Evolutionary conservation across 179 eudicot genomes (phyloP), one percentile per base, ranked within the genome.

Genomic region (Carnegiea gigantea): DNA sequence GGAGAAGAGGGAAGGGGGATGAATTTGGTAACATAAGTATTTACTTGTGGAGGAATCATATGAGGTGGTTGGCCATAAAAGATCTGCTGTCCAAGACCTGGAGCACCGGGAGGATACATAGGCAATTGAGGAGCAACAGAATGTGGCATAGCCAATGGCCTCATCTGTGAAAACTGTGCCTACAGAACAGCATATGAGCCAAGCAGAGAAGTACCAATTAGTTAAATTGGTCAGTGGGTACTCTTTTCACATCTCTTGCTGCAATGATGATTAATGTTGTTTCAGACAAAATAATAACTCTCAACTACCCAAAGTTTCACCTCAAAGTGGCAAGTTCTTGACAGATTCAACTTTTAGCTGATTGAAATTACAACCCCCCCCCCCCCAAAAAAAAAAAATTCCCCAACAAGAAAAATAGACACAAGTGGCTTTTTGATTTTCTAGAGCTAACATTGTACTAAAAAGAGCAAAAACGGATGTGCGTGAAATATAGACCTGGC

Each of bases 41-140:
- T 82, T 85, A 94, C 98, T 90, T 94, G 98, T 15, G 93, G 91
- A 65, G 96, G 93, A 48, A 94, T 88, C 80, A 94, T 89, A 17
- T 93, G 93, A 44, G 97, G 93, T 3, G 81, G 91, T 83, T 93
- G 97, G 15, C 95, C 95, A 82, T 91, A 94, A 80, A 92, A 92
- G 54, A 91, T 84, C 78, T 86, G 90, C 68, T 86, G 89, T 26
- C 94, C 94, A 17, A 90, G 77, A 30, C 92, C 94, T 24, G 94
- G 90, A 76, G 80, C 90, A 78, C 89, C 90, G 77, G 94, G 94
- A 64, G 94, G 86, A 75, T 87, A 91, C 83, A 92, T 86, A 7
- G 92, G 92, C 92, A 92, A 86, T 24, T 92, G 90, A 80, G 92
- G 92, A 86, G 87, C 85, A 82, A 85, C 89, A 59, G 93, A 82